Base-by-base conservation (phyloP, 371 early-diverging fungal species). In the Actinomucor elegans region DNA sequence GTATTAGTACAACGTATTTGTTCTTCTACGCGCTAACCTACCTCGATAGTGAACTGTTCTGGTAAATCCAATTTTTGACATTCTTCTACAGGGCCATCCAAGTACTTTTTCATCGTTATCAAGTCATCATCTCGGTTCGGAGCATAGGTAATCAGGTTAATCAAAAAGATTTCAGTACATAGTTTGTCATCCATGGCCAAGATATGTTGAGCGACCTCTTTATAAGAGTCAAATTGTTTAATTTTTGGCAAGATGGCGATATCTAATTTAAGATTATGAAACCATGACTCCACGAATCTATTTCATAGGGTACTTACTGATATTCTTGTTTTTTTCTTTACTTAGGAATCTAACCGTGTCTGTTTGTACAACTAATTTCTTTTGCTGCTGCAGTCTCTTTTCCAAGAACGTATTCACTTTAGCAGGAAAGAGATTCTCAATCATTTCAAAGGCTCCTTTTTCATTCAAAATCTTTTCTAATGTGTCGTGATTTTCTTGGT, bases 31-130 rank as follows among this genome's bases (percentile, higher is more conserved):
- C n/a, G n/a, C n/a, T n/a, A n/a, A 8, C 11, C 37, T 62, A 81
- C 80, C 54, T 75, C 73, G 26, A 71, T 51, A 4, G 66, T 68
- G 48, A 84, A 83, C 41, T 75, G 78, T 27, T 84, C 85, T 2
- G 85, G 74, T 15, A 57, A 52, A 45, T 73, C 81, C 8, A 84
- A 52, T 21, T 71, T 71, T 12, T 55, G 44, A 15, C 61, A 55
- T 40, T 76, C 70, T 40, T 66, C 64, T 27, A 70, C 79, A 1
- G 66, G 42, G 32, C 61, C 65, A 18, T 69, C 55, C 41, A 79
- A n/a, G 49, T 75, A 82, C 21, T 72, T 74, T 3, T 61, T 21
- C 48, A 81, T 52, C 1, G 49, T 26, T 1, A 41, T 48, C 15
- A 66, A 17, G 24, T 80, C 74, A 34, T 80, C 83, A 18, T 55